These are phyloP conservation scores for Tylopilus plumbeoviolaceoides DNA, from an alignment of 768 basidiomycete genomes.

Conservation along the genomic window DNA sequence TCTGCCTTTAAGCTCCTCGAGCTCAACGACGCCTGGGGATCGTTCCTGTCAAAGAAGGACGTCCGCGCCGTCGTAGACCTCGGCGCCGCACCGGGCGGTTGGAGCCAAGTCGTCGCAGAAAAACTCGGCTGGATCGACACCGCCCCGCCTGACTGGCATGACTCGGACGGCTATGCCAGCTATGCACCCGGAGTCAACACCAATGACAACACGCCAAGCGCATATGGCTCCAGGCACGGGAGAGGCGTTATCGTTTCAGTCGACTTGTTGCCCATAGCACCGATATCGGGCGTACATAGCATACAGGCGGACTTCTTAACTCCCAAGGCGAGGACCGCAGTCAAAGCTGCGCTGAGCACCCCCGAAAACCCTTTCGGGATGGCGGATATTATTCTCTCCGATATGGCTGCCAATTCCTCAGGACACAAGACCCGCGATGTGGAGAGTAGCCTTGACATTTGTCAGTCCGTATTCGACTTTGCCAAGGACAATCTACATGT, in stretches of 20 bases:
- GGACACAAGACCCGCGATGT: constrained; percentile 68
- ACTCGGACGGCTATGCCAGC: background rate
- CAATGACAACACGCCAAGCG: background rate
- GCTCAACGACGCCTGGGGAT: constrained; percentile 54
- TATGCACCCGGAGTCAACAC: background rate
- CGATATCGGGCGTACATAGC: constrained; percentile 68
- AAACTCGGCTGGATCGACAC: constrained; percentile 49
- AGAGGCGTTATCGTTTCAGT: constrained; percentile 62
- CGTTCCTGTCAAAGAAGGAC: constrained; percentile 48
- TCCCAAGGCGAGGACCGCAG: constrained; percentile 40
- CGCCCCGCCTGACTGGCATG: constrained; percentile 1
- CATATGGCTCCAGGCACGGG: constrained; percentile 27
- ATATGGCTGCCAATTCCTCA: constrained; percentile 84
- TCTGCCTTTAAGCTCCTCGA: constrained; percentile 92
- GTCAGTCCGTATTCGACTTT: constrained; percentile 69
- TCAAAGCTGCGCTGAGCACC: constrained; percentile 38
- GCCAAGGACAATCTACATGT: constrained; percentile 49
- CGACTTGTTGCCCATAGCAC: constrained; percentile 70
- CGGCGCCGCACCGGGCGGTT: constrained; percentile 91
- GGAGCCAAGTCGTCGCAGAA: constrained; percentile 80
- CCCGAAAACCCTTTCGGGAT: constrained; percentile 35
- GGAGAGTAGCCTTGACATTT: constrained; percentile 67
- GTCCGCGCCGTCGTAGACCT: constrained; percentile 75
- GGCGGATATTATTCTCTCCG: constrained; percentile 81
- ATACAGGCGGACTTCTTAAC: constrained; percentile 79